phyloP scores from a whole-genome alignment of 2,329 filamentous ascomycete genomes.

The Aspergillus tamarii region DNA sequence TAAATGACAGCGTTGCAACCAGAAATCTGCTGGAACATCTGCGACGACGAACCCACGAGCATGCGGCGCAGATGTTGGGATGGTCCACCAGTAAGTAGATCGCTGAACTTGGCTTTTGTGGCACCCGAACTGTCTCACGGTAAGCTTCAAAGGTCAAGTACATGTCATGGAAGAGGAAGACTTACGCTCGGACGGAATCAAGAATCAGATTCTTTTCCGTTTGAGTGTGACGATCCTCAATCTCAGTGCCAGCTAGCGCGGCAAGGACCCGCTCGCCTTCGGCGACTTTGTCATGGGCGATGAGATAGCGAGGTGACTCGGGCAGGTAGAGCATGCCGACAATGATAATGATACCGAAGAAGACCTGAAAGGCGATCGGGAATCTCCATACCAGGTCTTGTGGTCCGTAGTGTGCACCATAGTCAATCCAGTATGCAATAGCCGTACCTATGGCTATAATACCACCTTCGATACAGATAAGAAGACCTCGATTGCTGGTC shows the following conservation, averaged over 20 bases:
- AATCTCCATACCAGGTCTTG: constrained; percentile 22
- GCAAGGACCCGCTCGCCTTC: constrained; percentile 19
- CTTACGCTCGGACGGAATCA: constrained; percentile 19
- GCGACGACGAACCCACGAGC: constrained; percentile 17
- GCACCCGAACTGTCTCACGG: constrained; percentile 8
- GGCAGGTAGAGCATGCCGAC: constrained; percentile 21
- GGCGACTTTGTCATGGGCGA: constrained; percentile 19
- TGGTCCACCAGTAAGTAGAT: constrained; percentile 19
- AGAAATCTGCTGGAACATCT: constrained; percentile 20
- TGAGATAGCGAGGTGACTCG: constrained; percentile 23
- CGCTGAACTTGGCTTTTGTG: constrained; percentile 9
- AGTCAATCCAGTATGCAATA: constrained; percentile 26
- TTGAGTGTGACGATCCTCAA: constrained; percentile 14
- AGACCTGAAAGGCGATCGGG: constrained; percentile 23
- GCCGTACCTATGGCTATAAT: constrained; percentile 21
- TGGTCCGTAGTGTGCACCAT: constrained; percentile 17
- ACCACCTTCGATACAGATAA: constrained; percentile 25
- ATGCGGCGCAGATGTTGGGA: constrained; percentile 21
- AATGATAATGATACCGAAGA: constrained; percentile 24
- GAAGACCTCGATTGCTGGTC: constrained; percentile 22
- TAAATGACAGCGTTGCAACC: constrained; percentile 24
- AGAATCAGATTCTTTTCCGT: constrained; percentile 17
- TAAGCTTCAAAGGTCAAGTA: neutral
- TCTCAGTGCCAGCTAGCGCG: constrained; percentile 15
- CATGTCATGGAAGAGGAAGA: neutral